A percentile compares a stretch with the other conserved stretches of the same genome.
phyloP scores from a whole-genome alignment of 805 yeast genomes.

The Nakazawaea laoshanensis region DNA sequence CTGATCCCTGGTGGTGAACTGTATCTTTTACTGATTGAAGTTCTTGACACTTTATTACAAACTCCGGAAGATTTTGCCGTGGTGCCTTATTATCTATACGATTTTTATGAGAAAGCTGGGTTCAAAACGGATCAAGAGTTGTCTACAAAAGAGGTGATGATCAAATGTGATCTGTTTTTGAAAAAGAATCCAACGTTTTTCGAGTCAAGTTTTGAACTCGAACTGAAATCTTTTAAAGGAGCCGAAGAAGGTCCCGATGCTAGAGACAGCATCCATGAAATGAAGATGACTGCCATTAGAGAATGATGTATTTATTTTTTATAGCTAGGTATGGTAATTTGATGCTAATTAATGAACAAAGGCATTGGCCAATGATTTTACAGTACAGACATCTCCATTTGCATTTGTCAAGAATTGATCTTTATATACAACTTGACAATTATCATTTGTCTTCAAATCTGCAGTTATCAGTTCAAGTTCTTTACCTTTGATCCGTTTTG shows the following conservation, averaged over 20 bases:
- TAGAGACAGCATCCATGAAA: background rate
- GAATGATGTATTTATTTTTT: background rate
- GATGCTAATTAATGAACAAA: conserved; percentile 1
- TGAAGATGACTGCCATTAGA: background rate
- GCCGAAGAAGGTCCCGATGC: background rate
- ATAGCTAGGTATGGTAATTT: background rate
- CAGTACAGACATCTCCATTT: conserved; percentile 12
- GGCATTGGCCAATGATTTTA: conserved; percentile 11
- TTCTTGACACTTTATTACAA: conserved; percentile 75
- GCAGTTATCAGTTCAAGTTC: conserved; percentile 26
- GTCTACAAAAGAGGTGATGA: conserved; percentile 30
- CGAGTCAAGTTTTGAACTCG: background rate
- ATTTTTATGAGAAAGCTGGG: conserved; percentile 38
- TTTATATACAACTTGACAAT: conserved; percentile 22
- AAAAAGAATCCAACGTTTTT: conserved; percentile 18
- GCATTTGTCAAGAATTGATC: conserved; percentile 12
- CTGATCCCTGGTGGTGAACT: conserved; percentile 43
- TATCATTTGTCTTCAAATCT: conserved; percentile 21
- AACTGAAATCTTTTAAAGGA: background rate
- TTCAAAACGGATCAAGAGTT: conserved; percentile 21
- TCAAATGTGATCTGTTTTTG: conserved; percentile 21
- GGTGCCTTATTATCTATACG: conserved; percentile 60
- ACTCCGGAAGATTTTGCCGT: conserved; percentile 70
- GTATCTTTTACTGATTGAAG: conserved; percentile 86
- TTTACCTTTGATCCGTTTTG: conserved; percentile 23